Conservation (phyloP, 495 filamentous ascomycete species). For the Aspergillus hancockii region DNA sequence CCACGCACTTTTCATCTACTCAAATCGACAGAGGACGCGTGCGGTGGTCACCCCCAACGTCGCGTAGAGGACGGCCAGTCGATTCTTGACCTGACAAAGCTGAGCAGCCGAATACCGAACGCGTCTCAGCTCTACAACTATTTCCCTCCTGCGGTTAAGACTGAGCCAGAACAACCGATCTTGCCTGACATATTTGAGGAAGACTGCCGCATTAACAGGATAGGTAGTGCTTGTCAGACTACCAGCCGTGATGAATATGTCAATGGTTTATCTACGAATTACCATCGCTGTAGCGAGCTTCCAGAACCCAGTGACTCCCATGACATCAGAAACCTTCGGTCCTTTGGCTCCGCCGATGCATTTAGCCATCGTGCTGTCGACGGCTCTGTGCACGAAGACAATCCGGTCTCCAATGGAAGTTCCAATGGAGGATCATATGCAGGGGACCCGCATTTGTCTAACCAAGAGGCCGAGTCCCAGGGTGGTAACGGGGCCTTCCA, state of each 20-base stretch:
- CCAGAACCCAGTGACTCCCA: neutral
- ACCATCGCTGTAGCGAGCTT: neutral
- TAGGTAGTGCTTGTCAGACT: neutral
- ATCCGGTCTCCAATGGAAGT: slow-evolving; percentile 14
- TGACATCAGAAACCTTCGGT: slow-evolving; percentile 11
- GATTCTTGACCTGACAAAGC: slow-evolving; percentile 34
- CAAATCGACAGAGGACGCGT: slow-evolving; percentile 38
- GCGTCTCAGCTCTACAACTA: slow-evolving; percentile 32
- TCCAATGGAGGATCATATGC: slow-evolving; percentile 14
- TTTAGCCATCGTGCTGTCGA: slow-evolving; percentile 25
- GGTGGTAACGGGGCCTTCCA: slow-evolving; percentile 4
- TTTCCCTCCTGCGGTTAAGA: slow-evolving; percentile 24
- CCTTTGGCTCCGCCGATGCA: slow-evolving; percentile 19
- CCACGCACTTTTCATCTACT: slow-evolving; percentile 45
- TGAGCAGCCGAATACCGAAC: slow-evolving; percentile 26
- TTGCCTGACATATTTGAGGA: slow-evolving; percentile 34
- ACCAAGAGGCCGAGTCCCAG: neutral
- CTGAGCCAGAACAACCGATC: slow-evolving; percentile 21
- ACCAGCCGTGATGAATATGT: neutral
- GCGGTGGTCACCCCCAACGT: slow-evolving; percentile 41
- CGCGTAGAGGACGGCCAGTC: slow-evolving; percentile 17
- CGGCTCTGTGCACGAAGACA: slow-evolving; percentile 22
- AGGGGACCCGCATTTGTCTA: slow-evolving; percentile 7
- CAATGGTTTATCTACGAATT: neutral
- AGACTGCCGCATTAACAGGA: slow-evolving; percentile 26